Percentiles rank a stretch among this genome's conserved stretches.
phyloP scores from a whole-genome alignment of 78 protist genomes.

The Trichosphaerium sp. region DNA sequence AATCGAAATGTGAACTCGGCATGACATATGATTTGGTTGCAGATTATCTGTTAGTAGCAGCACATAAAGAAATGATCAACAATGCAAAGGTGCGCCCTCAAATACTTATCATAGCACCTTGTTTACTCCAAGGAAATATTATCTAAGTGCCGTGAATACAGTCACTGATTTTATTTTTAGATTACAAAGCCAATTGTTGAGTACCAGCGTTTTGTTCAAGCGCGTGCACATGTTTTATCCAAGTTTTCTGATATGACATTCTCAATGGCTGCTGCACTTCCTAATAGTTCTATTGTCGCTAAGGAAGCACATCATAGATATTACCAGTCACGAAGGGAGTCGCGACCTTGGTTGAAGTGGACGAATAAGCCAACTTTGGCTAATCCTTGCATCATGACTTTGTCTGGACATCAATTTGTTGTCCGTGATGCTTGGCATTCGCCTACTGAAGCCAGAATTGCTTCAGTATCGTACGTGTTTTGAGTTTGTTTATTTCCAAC shows the following conservation, averaged over 20 bases:
- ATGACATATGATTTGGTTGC: slow-evolving; percentile 24
- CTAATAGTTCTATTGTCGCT: not conserved
- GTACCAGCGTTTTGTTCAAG: slow-evolving; percentile 17
- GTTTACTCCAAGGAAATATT: not conserved
- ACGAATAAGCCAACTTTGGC: slow-evolving; percentile 29
- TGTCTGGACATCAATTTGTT: slow-evolving; percentile 27
- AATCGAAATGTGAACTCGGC: slow-evolving; percentile 23
- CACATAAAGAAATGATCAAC: not conserved
- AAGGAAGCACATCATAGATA: not conserved
- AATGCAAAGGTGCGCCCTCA: not conserved
- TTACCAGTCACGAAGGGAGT: not conserved
- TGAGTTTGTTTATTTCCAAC: slow-evolving; percentile 14
- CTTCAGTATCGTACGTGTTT: slow-evolving; percentile 17
- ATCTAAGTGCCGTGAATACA: not conserved
- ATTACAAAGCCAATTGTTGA: slow-evolving; percentile 4
- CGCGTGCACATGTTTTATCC: slow-evolving; percentile 22
- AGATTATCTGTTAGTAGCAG: slow-evolving; percentile 21
- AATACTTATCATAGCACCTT: not conserved
- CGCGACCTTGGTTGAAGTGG: slow-evolving; percentile 36
- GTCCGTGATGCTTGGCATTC: slow-evolving; percentile 20
- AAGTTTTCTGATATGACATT: slow-evolving; percentile 23
- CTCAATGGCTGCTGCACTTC: slow-evolving; percentile 52
- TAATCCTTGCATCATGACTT: slow-evolving; percentile 26
- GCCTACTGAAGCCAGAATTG: slow-evolving; percentile 5
- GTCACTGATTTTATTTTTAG: not conserved